Evolutionary conservation across 164 flowering plant species (phyloP).

Genomic region (Kalanchoe fedtschenkoi): DNA sequence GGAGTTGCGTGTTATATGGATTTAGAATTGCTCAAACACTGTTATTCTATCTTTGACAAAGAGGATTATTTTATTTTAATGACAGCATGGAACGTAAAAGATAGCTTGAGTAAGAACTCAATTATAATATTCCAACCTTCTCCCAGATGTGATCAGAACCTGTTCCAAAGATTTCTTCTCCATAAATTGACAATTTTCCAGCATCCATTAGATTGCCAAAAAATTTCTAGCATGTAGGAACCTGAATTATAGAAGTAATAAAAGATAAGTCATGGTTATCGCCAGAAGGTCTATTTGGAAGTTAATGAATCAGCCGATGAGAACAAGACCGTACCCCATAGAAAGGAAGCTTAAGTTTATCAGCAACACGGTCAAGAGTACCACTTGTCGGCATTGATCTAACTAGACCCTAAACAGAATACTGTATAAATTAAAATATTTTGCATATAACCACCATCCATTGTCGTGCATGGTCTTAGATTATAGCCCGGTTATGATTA

Average conservation of each 20-base stretch:
- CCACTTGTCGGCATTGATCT: slow-evolving; percentile 99
- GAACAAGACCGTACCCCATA: slow-evolving; percentile 70
- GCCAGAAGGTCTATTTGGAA: neutral
- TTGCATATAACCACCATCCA: neutral
- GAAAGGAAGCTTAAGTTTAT: slow-evolving; percentile 71
- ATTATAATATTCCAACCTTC: slow-evolving; percentile 98
- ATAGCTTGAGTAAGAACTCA: neutral
- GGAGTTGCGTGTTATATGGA: neutral
- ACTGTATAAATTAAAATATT: neutral
- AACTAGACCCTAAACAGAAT: slow-evolving; percentile 63
- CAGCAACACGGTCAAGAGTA: slow-evolving; percentile 92
- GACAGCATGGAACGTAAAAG: neutral
- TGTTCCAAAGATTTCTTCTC: slow-evolving; percentile 99
- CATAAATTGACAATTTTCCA: slow-evolving; percentile 89
- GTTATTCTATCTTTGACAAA: neutral
- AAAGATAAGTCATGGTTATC: slow-evolving; percentile 1
- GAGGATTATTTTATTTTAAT: too few relatives aligned
- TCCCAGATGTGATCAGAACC: slow-evolving; percentile 99
- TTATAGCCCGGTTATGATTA: neutral
- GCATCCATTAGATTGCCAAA: slow-evolving; percentile 99
- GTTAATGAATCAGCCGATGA: neutral
- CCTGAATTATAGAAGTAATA: slow-evolving; percentile 33
- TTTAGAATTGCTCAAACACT: neutral
- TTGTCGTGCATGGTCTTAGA: neutral
- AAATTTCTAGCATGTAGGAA: slow-evolving; percentile 99